phyloP scores from a whole-genome alignment of 2,329 filamentous ascomycete genomes.

The Curvularia hawaiiensis region DNA sequence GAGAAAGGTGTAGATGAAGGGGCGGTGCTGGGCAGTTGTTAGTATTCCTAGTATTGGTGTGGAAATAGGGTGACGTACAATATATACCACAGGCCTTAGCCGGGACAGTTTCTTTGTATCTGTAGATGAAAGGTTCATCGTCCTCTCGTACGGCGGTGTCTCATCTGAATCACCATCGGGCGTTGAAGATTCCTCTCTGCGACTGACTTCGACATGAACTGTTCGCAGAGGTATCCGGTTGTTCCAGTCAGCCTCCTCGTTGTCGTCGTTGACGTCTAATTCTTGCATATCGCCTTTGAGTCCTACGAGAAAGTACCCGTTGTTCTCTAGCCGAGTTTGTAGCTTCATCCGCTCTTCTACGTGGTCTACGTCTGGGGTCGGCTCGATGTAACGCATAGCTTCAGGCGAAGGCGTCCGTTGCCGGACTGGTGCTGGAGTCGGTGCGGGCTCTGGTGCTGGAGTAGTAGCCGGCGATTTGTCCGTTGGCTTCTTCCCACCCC shows the following conservation, averaged over 20 bases:
- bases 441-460: not conserved
- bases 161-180: conserved; percentile 26
- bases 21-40: conserved; percentile 56
- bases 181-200: conserved; percentile 39
- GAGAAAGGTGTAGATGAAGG: conserved; percentile 79
- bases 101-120: conserved; percentile 29
- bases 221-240: conserved; percentile 67
- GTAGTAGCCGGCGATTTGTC: conserved; percentile 2
- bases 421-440: conserved; percentile 1
- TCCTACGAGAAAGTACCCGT: conserved; percentile 70
- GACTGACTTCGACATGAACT: conserved; percentile 67
- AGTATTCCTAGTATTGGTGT: not conserved
- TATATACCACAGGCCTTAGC: conserved; percentile 73
- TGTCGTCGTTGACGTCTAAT: conserved; percentile 52
- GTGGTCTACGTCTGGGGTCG: conserved; percentile 48
- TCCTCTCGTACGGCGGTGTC: conserved; percentile 28
- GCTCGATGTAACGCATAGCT: conserved; percentile 45
- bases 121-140: conserved; percentile 17
- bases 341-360: conserved; percentile 67
- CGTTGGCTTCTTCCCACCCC: conserved; percentile 38
- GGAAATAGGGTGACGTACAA: conserved; percentile 47
- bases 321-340: conserved; percentile 51
- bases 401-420: conserved; percentile 27
- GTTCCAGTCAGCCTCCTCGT: conserved; percentile 45
- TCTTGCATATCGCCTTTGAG: conserved; percentile 68